Evolutionary conservation across 148 eudicot species (phyloP), one percentile per base, ranked within the genome.

Genomic region (Beta vulgaris): DNA sequence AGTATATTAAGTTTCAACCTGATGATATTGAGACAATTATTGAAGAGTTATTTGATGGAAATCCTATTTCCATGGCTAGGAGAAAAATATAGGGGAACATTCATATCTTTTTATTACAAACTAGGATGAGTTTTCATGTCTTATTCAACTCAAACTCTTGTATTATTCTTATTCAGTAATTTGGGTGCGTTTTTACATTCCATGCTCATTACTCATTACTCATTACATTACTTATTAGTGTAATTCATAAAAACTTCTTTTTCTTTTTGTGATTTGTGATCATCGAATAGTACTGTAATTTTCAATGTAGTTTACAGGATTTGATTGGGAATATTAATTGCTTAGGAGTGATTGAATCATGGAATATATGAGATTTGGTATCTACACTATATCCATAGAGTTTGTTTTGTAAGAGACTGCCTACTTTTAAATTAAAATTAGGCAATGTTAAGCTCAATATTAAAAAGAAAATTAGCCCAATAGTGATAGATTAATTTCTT

Each of bases 11-110:
- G 82, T 90, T 82, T 79, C 98, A 93, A 74, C 85, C 97, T 1
- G 98, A 93, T 26, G 98, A 93, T 74, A 86, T 93, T 14, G 98
- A 93, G 81, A 81, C 86, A 4, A 67, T 76, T 39, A 87, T 93
- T n/a, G 97, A 93, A 6, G 95, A 88, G 66, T 83, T 93, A 42
- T 93, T 93, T 71, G 97, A 91, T 77, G 98, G 98, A 48, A 90
- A 73, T 70, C 78, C 85, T 23, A 69, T 74, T 34, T 82, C 91
- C 32, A 70, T 66, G 71, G 89, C 86, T 10, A 88, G 82, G 80
- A 91, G 77, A 80, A 91, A 75, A 75, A 26, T 73, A 10, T 80
- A 83, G 75, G 69, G 2, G 29, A 0, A 72, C 25, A 42, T 6
- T n/a, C 18, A 2, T 43, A 73, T 76, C 15, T 8, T 25, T 67